These are phyloP conservation scores for Sclerotinia sclerotiorum DNA, from an alignment of 2,329 filamentous ascomycete genomes.

Conservation along the genomic window DNA sequence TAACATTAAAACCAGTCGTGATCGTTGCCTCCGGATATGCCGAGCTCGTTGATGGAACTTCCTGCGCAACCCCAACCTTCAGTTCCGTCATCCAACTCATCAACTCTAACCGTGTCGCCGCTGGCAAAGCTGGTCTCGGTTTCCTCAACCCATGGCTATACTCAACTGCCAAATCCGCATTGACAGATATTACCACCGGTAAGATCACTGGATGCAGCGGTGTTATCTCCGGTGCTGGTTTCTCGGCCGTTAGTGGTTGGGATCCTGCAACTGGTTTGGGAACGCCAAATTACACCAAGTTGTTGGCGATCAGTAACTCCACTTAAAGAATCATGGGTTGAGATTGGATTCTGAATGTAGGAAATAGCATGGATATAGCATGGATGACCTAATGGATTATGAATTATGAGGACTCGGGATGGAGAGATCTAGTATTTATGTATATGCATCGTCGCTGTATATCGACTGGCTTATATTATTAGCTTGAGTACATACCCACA, in stretches of 20 bases:
- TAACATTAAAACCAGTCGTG: constrained; percentile 37
- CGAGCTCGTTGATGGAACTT: constrained; percentile 50
- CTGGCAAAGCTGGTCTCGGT: constrained; percentile 48
- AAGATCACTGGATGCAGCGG: constrained; percentile 43
- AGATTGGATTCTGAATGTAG: not conserved
- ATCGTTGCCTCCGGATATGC: constrained; percentile 41
- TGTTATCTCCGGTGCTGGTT: constrained; percentile 25
- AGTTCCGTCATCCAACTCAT: constrained; percentile 60
- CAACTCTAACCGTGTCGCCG: constrained; percentile 59
- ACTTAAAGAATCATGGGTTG: not conserved
- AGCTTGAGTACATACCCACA: not conserved
- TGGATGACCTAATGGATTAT: not conserved
- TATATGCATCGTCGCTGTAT: not conserved
- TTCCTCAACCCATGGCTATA: constrained; percentile 50
- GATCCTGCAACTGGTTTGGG: constrained; percentile 50
- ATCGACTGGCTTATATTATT: not conserved
- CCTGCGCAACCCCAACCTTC: constrained; percentile 56
- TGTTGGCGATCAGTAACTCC: constrained; percentile 27
- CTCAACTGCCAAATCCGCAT: constrained; percentile 40
- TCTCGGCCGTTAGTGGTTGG: constrained; percentile 41
- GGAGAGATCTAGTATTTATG: not conserved
- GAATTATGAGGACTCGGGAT: not conserved
- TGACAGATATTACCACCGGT: constrained; percentile 46
- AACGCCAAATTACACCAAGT: constrained; percentile 42
- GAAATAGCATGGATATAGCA: not conserved